Base-by-base conservation (phyloP, 257 asterid species). In the Parsonsia alboflavescens region DNA sequence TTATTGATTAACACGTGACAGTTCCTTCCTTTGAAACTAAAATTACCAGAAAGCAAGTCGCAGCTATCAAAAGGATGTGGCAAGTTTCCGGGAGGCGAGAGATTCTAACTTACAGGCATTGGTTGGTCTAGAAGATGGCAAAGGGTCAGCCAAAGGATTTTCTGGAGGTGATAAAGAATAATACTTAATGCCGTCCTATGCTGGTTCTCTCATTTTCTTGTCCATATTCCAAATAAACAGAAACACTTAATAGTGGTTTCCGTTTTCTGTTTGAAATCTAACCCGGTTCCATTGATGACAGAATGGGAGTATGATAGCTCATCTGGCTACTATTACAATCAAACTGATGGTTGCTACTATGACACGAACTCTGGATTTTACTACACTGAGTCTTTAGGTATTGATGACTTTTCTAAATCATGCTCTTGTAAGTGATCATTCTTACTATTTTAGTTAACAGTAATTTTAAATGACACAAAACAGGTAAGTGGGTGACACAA, bases 321-420 rank as follows among this genome's bases (percentile, higher is more conserved):
- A 69, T 82, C 97, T 1, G 96, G 99, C 71, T 93, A 91, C 82
- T 91, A 91, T 81, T 87, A 86, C 82, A 91, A 87, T 73, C 85
- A 83, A 82, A 82, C 77, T 53, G 79, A 82, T 42, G 84, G 85
- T 68, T 91, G 82, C 74, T 84, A 93, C 88, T 91, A 89, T 73
- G 98, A 95, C 81, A 93, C 99, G 5, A 95, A 89, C 80, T 95
- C 99, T 33, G 96, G 97, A 61, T 95, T 95, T 90, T 95, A 93
- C 87, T 93, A 93, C 71, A 89, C 95, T 0, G 96, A 93, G 65
- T 83, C 91, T 80, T 81, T 92, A 78, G 99, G 99, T 91, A 89
- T 75, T 39, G 26, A n/a, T 75, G 36, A 11, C 21, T 71, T 44
- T 70, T 74, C 15, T 66, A 28, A 26, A 41, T 16, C 63, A 63